Evolutionary conservation across 2,329 filamentous ascomycete genomes (phyloP).

Genomic region (Alternaria sp.): DNA sequence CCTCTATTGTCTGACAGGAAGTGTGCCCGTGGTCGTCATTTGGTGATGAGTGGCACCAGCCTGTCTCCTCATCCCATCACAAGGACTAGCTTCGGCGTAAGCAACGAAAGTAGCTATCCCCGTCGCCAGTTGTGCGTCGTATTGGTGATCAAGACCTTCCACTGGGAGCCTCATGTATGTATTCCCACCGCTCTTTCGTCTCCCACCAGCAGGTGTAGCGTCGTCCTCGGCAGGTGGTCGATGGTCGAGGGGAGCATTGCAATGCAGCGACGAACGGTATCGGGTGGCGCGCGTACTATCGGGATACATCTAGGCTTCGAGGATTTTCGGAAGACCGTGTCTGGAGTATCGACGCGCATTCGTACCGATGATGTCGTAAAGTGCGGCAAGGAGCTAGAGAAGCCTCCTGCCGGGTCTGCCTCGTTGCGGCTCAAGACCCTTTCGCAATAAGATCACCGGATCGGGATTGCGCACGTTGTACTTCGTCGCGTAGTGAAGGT

Average conservation of each 20-base stretch:
- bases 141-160: too few relatives aligned
- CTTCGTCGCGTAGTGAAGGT: not conserved
- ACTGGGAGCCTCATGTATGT: too few relatives aligned
- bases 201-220: not conserved
- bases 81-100: too few relatives aligned
- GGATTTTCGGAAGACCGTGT: not conserved
- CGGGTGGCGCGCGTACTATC: not conserved
- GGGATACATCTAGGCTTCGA: not conserved
- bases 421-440: not conserved
- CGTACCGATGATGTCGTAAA: not conserved
- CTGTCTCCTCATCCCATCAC: too few relatives aligned
- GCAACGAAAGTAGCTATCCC: too few relatives aligned
- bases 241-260: not conserved
- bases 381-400: not conserved
- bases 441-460: not conserved
- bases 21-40: too few relatives aligned
- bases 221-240: not conserved
- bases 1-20: too few relatives aligned
- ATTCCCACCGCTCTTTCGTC: not conserved
- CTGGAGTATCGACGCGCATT: not conserved
- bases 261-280: not conserved
- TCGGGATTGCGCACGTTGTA: not conserved
- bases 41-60: too few relatives aligned
- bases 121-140: too few relatives aligned
- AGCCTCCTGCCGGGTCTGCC: not conserved